These are phyloP conservation scores for Babesia bigemina DNA, from an alignment of 169 alveolate species.

Conservation along the genomic window DNA sequence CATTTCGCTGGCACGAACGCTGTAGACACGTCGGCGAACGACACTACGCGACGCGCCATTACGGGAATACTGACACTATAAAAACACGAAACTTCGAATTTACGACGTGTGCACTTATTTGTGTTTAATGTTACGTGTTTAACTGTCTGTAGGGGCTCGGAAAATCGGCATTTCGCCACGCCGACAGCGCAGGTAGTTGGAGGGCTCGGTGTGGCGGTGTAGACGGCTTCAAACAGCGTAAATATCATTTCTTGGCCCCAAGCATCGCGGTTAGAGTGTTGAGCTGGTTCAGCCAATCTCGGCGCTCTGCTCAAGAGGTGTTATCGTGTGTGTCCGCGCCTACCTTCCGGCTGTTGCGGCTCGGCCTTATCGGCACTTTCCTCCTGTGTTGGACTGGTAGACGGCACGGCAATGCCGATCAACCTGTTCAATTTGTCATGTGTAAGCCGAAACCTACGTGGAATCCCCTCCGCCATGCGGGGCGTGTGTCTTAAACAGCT, in stretches of 20 bases:
- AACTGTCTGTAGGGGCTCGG: too few species aligned
- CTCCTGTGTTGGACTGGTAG: conserved; percentile 5
- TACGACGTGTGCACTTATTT: too few species aligned
- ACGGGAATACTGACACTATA: too few species aligned
- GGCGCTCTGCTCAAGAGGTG: not conserved
- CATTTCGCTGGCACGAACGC: too few species aligned
- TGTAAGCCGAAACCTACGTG: conserved; percentile 6
- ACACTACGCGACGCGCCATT: too few species aligned
- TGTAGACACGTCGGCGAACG: too few species aligned
- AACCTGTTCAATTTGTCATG: conserved; percentile 20
- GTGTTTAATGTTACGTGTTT: too few species aligned
- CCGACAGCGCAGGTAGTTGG: too few species aligned
- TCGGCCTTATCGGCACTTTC: not conserved
- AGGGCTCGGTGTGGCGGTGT: too few species aligned
- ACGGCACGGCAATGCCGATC: conserved; percentile 34
- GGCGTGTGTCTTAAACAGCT: conserved; percentile 39
- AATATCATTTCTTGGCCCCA: conserved; percentile 23
- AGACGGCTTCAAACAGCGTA: too few species aligned
- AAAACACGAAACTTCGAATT: too few species aligned
- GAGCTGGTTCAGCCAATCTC: conserved; percentile 68
- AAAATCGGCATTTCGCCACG: too few species aligned
- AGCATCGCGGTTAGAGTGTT: conserved; percentile 59
- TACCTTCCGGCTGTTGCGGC: conserved; percentile 13
- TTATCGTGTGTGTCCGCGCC: not conserved
- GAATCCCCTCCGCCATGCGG: conserved; percentile 10